Evolutionary conservation across 2,329 filamentous ascomycete species (phyloP), one percentile per base, ranked within the genome.

Genomic region (Curvularia hawaiiensis): DNA sequence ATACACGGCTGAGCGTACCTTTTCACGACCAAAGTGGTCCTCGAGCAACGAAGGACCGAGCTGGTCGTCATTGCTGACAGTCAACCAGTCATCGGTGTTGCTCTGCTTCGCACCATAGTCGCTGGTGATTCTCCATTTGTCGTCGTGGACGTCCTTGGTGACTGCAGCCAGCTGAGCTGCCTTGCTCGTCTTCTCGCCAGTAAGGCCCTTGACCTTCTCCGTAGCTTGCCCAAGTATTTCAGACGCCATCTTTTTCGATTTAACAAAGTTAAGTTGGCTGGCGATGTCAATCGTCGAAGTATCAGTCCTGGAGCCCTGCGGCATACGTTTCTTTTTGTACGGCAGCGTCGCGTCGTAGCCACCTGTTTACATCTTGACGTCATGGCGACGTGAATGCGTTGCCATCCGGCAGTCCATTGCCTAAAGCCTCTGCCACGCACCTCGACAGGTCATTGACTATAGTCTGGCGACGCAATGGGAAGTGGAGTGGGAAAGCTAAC

Each of bases 1-100:
- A n/a, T 14, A 8, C 11, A 26, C 20, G 33, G 16, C 33, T 28
- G 30, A 11, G 56, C 71, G 16, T 73, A 89, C 89, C 83, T 90
- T 92, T 74, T 95, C 91, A 12, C 90, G 82, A 0, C 78, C 86
- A 67, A 90, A 87, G 10, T 84, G 81, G 62, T 95, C 91, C 69
- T 95, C 90, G 3, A 95, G 73, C 0, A 93, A 78, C 67, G 76
- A 74, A 0, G 91, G 89, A 0, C 91, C 91, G 2, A 82, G 86
- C 54, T 86, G 80, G 46, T 90, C 83, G 3, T 86, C 81, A 35
- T 79, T 86, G 26, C 79, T 83, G 5, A 88, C 82, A 51, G 84
- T 86, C 52, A 96, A 79, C 91, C 90, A 95, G 71, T 92, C 84
- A 69, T 96, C 92, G 1, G 88, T 88, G 67, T 89, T 89, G 41